A percentile compares a stretch with the other conserved stretches of the same genome.
phyloP scores from a whole-genome alignment of 2,329 filamentous ascomycete genomes.

The Cercospora sesami region DNA sequence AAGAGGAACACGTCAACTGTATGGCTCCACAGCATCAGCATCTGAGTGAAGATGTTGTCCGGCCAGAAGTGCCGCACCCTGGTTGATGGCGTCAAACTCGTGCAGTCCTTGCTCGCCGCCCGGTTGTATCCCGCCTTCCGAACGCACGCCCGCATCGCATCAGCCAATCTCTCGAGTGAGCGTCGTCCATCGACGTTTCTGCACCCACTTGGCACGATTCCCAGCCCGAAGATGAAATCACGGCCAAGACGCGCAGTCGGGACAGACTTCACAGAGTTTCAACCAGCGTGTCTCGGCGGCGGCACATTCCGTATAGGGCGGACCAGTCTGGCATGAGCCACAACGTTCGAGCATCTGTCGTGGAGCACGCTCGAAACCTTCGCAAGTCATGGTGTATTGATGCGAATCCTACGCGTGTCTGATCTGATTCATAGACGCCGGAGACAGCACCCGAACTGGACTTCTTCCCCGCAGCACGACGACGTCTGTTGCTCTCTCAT shows the following conservation, averaged over 20 bases:
- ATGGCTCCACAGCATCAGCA: not conserved
- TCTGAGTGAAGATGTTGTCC: not conserved
- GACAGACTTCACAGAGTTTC: conserved; percentile 11
- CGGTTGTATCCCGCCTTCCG: not conserved
- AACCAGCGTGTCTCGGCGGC: conserved; percentile 2
- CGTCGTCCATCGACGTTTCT: not conserved
- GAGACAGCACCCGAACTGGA: not conserved
- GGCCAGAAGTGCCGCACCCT: not conserved
- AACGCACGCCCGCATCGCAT: not conserved
- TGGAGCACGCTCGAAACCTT: not conserved
- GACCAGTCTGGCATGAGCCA: not conserved
- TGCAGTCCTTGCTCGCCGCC: not conserved
- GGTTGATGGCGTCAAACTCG: conserved; percentile 9
- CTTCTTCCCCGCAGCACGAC: not conserved
- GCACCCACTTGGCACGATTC: not conserved
- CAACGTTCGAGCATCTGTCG: not conserved
- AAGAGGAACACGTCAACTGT: not conserved
- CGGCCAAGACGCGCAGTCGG: conserved; percentile 6
- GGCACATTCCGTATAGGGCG: not conserved
- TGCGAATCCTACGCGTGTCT: not conserved
- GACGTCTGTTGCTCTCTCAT: not conserved
- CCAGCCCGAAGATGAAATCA: not conserved
- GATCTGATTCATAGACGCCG: not conserved
- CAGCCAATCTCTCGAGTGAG: not conserved
- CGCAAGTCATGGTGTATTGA: conserved; percentile 5